Base-by-base conservation (phyloP, 257 asterid species). In the Nicotiana tabacum region DNA sequence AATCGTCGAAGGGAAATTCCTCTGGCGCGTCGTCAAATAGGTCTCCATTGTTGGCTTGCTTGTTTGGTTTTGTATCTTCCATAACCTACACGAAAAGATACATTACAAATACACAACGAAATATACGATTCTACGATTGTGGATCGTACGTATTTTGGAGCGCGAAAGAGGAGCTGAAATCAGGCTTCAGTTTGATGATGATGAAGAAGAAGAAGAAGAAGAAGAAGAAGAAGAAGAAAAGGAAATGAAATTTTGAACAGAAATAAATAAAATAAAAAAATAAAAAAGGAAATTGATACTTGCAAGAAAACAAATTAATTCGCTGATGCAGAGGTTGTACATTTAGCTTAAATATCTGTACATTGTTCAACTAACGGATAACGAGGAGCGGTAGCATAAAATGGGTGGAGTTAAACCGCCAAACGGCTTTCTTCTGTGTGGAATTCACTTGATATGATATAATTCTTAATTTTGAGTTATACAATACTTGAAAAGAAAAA, bases 11-110 rank as follows among this genome's bases (percentile, higher is more conserved):
- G 4, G 90, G 86, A 61, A 88, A 91, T 53, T 92, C 96, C 46
- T 90, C 94, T 65, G 68, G n/a, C 13, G 92, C 91, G 68, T 92
- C 95, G 30, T 58, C 80, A 62, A 92, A 95, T 85, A 78, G 87
- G 56, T 87, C 92, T 29, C 77, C 88, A 17, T 29, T 29, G n/a
- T 17, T 48, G n/a, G 16, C 21, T 72, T 72, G 79, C 39, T 72
- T 35, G 37, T 30, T 83, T 82, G 86, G 83, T 65, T 87, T 81
- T 74, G 83, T 15, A 2, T 85, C 90, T 78, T 88, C 90, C 92
- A 90, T 90, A 51, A 48, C 43, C 18, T 58, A 58, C n/a, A 6
- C 58, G 65, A 58, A 17, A 7, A 58, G 2, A 58, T 7, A 11
- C 27, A n/a, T 58, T 43, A 58, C 65, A 58, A 58, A 58, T 58